Evolutionary conservation across 148 eudicot species (phyloP).

Genomic region (Selenicereus undatus): DNA sequence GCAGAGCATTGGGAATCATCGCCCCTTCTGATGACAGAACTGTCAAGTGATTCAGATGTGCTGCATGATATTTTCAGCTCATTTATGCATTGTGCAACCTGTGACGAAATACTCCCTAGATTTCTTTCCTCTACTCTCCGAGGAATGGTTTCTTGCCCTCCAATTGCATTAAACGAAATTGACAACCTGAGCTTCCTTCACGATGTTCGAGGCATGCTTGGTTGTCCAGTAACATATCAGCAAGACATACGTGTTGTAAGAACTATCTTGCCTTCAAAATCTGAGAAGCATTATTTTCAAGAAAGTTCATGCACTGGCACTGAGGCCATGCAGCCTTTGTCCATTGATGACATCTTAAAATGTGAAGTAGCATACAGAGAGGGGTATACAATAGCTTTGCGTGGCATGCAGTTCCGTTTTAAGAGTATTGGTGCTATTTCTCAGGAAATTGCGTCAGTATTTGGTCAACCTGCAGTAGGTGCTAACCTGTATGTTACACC

Average conservation of each 20-base stretch:
- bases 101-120: slow-evolving; percentile 33
- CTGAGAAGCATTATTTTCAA: slow-evolving; percentile 63
- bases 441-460: slow-evolving; percentile 51
- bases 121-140: slow-evolving; percentile 42
- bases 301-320: slow-evolving; percentile 20
- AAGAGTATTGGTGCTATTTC: slow-evolving; percentile 49
- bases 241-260: slow-evolving; percentile 80
- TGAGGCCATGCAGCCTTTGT: slow-evolving; percentile 31
- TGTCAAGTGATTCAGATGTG: slow-evolving; percentile 20
- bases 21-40: slow-evolving; percentile 45
- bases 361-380: slow-evolving; percentile 65
- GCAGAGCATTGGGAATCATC: slow-evolving; percentile 66
- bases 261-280: slow-evolving; percentile 31
- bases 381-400: slow-evolving; percentile 72
- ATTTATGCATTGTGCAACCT: slow-evolving; percentile 32
- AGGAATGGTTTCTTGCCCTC: slow-evolving; percentile 58
- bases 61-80: slow-evolving; percentile 41
- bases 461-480: slow-evolving; percentile 90
- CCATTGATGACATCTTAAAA: slow-evolving; percentile 46
- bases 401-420: slow-evolving; percentile 77
- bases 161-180: slow-evolving; percentile 62
- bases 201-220: slow-evolving; percentile 46
- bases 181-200: slow-evolving; percentile 47
- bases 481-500: slow-evolving; percentile 85
- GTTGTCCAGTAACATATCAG: slow-evolving; percentile 58